These are phyloP conservation scores for Myxozyma kluyveri DNA, from an alignment of 805 yeast genomes.

Conservation along the genomic window DNA sequence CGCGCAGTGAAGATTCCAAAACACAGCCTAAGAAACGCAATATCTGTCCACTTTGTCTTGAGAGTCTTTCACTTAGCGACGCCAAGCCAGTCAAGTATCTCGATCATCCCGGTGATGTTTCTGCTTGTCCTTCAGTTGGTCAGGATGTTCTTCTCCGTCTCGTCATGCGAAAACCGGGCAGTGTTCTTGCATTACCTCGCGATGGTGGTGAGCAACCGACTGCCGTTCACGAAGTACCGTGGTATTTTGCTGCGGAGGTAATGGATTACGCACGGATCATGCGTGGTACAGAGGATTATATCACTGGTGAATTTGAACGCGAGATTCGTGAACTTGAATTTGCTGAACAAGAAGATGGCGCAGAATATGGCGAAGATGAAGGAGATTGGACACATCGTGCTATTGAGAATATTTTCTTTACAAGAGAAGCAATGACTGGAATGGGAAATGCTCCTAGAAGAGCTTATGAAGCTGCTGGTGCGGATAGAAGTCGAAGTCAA, in stretches of 20 bases:
- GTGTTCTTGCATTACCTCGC: slow-evolving; percentile 50
- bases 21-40: slow-evolving; percentile 44
- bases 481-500: slow-evolving; percentile 12
- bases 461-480: not conserved
- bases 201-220: slow-evolving; percentile 36
- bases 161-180: slow-evolving; percentile 55
- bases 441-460: slow-evolving; percentile 30
- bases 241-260: slow-evolving; percentile 44
- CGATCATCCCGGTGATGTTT: slow-evolving; percentile 49
- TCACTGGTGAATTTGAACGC: slow-evolving; percentile 51
- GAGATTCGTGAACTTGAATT: slow-evolving; percentile 57
- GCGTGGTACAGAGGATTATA: slow-evolving; percentile 58
- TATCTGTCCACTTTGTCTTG: slow-evolving; percentile 80
- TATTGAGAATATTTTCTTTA: slow-evolving; percentile 50
- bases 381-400: slow-evolving; percentile 57
- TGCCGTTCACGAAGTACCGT: slow-evolving; percentile 52
- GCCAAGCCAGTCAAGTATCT: slow-evolving; percentile 62
- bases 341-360: slow-evolving; percentile 56
- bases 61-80: slow-evolving; percentile 52
- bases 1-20: not conserved
- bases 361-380: slow-evolving; percentile 59
- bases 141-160: slow-evolving; percentile 59
- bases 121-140: slow-evolving; percentile 57
- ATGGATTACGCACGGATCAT: slow-evolving; percentile 63
- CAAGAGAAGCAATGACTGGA: slow-evolving; percentile 43